These are phyloP conservation scores for Corylus avellana DNA, from an alignment of 306 rosid genomes.

Conservation along the genomic window DNA sequence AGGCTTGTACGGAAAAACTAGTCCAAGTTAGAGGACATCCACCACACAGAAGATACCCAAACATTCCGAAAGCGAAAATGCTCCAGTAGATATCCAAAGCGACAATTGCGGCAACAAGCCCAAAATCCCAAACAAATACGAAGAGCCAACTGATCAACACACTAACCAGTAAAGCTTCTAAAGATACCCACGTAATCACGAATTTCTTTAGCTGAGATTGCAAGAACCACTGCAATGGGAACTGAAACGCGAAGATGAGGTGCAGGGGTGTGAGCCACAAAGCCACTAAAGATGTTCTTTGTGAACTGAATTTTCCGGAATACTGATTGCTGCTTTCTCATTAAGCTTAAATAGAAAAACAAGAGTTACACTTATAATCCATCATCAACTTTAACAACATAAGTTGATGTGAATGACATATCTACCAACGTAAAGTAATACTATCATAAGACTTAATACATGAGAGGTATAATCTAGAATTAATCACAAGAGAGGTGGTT, in stretches of 20 bases:
- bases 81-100: conserved; percentile 74
- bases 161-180: conserved; percentile 42
- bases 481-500: no score
- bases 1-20: conserved; percentile 62
- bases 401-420: no score
- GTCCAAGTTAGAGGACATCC: conserved; percentile 75
- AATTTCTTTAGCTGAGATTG: conserved; percentile 66
- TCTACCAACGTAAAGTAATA: no score
- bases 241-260: conserved; percentile 77
- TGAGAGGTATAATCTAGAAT: no score
- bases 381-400: no score
- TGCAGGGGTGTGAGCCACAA: conserved; percentile 74
- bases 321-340: no score
- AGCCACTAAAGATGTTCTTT: conserved; percentile 37
- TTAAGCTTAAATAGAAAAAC: no score
- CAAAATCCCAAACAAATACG: conserved; percentile 46
- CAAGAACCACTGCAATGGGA: conserved; percentile 70
- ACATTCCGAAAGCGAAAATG: conserved; percentile 55
- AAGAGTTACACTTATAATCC: no score
- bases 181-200: conserved; percentile 51
- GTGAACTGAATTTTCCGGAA: no score
- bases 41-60: conserved; percentile 42
- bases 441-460: no score
- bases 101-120: conserved; percentile 65
- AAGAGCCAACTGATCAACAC: conserved; percentile 48